phyloP scores from a whole-genome alignment of 352 stramenopile species.

The Pythium vanterpoolii region DNA sequence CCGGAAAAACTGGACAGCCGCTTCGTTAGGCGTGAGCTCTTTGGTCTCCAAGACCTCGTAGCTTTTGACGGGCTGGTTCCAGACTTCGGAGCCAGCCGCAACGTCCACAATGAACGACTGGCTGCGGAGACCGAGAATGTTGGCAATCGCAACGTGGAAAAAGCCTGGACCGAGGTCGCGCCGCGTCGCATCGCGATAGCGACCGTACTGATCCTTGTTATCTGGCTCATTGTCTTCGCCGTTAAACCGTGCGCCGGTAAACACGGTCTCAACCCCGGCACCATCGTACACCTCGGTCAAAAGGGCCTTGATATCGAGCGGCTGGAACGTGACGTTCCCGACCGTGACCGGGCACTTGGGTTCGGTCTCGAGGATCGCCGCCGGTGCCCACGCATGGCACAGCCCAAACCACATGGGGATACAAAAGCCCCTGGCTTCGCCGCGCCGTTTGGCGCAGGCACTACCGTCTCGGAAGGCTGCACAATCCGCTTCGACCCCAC shows the following conservation, averaged over 20 bases:
- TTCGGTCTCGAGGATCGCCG: conserved; percentile 18
- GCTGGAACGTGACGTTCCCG: conserved; percentile 21
- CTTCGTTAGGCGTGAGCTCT: conserved; percentile 4
- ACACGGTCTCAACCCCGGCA: conserved; percentile 4
- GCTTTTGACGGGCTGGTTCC: conserved; percentile 59
- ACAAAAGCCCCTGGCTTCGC: conserved; percentile 10
- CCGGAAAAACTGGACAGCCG: conserved; percentile 3
- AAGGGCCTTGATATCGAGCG: conserved; percentile 25
- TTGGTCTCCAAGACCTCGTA: conserved; percentile 19
- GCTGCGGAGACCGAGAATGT: conserved; percentile 41
- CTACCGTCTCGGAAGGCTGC: conserved; percentile 10
- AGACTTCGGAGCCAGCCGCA: conserved; percentile 33
- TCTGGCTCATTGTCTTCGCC: conserved; percentile 4
- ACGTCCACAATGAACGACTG: conserved; percentile 43
- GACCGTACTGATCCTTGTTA: conserved; percentile 16
- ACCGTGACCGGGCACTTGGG: conserved; percentile 17
- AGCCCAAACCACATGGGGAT: conserved; percentile 24
- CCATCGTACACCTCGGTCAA: conserved; percentile 26
- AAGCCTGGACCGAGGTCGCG: conserved; percentile 50
- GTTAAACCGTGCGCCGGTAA: conserved; percentile 21
- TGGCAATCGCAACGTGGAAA: conserved; percentile 25
- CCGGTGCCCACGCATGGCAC: conserved; percentile 26
- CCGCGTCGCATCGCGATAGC: conserved; percentile 22
- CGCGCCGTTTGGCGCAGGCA: conserved; percentile 17
- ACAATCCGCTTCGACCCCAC: conserved; percentile 5